Evolutionary conservation across 2,329 filamentous ascomycete genomes (phyloP).

Genomic region (Ilyonectria robusta): DNA sequence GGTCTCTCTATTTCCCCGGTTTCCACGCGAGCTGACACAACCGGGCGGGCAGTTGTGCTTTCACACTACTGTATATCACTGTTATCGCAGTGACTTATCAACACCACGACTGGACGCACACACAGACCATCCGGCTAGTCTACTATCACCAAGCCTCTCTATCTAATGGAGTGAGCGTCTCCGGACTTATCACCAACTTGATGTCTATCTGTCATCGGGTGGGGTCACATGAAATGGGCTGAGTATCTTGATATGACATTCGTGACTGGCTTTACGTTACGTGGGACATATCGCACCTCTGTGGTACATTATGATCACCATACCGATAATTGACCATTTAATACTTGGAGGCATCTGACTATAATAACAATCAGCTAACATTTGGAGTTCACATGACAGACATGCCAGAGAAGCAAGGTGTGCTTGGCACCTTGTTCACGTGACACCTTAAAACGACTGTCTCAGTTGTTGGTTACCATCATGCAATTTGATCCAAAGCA

Average conservation of each 20-base stretch:
- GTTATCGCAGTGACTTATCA: constrained; percentile 31
- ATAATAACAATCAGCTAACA: constrained; percentile 5
- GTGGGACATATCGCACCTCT: constrained; percentile 8
- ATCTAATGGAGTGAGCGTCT: constrained; percentile 34
- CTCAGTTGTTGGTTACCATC: neutral
- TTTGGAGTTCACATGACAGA: constrained; percentile 6
- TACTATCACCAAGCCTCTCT: constrained; percentile 20
- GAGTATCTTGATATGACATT: constrained; percentile 13
- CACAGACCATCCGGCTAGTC: constrained; percentile 31
- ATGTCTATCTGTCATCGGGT: constrained; percentile 31
- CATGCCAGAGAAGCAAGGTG: neutral
- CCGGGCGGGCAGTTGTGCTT: constrained; percentile 19
- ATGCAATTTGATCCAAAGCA: neutral
- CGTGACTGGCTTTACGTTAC: constrained; percentile 6
- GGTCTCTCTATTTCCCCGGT: constrained; percentile 24
- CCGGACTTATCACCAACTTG: constrained; percentile 26
- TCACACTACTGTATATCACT: constrained; percentile 12
- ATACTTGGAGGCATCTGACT: constrained; percentile 10
- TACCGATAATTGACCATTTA: constrained; percentile 12
- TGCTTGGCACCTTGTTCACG: constrained; percentile 1
- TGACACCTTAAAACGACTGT: constrained; percentile 13
- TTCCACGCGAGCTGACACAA: neutral
- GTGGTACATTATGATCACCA: neutral
- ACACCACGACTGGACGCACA: constrained; percentile 34
- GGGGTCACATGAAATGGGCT: constrained; percentile 28